Base-by-base conservation (phyloP, 2,329 filamentous ascomycete species). In the Escovopsis weberi region DNA sequence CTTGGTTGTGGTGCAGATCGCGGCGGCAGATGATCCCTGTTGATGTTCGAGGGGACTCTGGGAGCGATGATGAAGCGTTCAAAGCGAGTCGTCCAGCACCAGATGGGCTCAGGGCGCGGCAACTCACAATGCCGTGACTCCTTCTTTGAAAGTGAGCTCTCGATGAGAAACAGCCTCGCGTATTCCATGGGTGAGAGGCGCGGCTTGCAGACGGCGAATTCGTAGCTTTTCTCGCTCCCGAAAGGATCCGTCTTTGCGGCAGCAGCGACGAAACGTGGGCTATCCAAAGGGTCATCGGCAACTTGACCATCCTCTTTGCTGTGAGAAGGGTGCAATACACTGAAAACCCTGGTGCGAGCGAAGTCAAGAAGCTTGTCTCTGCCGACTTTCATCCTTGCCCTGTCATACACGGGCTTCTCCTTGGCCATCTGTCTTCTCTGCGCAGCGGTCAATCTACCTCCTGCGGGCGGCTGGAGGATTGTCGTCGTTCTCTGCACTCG, bases 171-270 rank as follows among this genome's bases (percentile, higher is more conserved):
- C 6, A 55, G 48, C 7, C 63, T 56, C 8, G 53, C 44, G 39
- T 65, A 65, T 37, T 66, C 63, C 60, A 66, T 63, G 1, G 61
- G 60, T 1, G 62, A 64, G 4, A 66, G 39, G 0, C 61, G 56
- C 1, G 61, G 59, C 18, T 47, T 42, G 4, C 40, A 47, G 18
- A 62, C 43, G 12, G 7, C 34, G 37, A 45, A 51, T 19, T 26
- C 34, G 41, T 30, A 44, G 26, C 8, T 28, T 12, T 39, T 38
- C 33, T 18, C 44, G 40, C 4, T 19, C 30, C 15, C 18, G n/a
- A 40, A 12, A 3, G 39, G 43, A 12, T 8, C 32, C 34, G n/a
- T 39, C 43, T 41, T 46, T 12, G 18, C 33, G 7, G 9, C 8
- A 10, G 28, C 26, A 18, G 28, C 4, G 28, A 11, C 28, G 28